Conservation (phyloP, 495 filamentous ascomycete species). For the Tuber magnatum region DNA sequence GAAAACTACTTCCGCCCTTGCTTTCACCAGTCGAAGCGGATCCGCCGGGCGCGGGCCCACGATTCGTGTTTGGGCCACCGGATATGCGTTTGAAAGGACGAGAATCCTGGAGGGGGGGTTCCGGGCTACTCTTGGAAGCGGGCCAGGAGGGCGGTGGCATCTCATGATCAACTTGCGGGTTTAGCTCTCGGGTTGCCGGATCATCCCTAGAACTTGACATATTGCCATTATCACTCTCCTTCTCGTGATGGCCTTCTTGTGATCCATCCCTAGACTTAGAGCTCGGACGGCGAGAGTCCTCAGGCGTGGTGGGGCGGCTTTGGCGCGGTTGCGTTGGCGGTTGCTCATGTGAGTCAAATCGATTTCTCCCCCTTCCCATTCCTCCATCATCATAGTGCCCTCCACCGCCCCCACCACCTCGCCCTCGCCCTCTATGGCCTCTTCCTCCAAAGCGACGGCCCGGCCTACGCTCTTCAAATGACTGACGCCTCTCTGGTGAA, state of each 20-base stretch:
- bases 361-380: constrained; percentile 18
- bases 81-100: constrained; percentile 36
- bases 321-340: constrained; percentile 19
- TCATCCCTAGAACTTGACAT: constrained; percentile 5
- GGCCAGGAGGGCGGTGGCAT: constrained; percentile 36
- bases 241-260: constrained; percentile 27
- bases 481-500: neutral
- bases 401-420: constrained; percentile 29
- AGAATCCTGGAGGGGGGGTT: constrained; percentile 18
- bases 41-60: constrained; percentile 6
- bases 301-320: constrained; percentile 24
- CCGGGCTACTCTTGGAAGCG: constrained; percentile 26
- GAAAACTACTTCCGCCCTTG: constrained; percentile 26
- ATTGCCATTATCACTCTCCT: constrained; percentile 19
- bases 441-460: constrained; percentile 1
- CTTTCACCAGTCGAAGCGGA: constrained; percentile 18
- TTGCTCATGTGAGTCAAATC: constrained; percentile 30
- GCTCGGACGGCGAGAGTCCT: constrained; percentile 18
- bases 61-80: constrained; percentile 22
- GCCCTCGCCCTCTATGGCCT: constrained; percentile 31
- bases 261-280: constrained; percentile 15
- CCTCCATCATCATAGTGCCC: constrained; percentile 19
- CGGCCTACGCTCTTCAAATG: neutral
- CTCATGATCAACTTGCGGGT: constrained; percentile 18
- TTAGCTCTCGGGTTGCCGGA: constrained; percentile 9